These are phyloP conservation scores for Backusella luteola DNA, from an alignment of 192 early-diverging fungal genomes.

Conservation along the genomic window DNA sequence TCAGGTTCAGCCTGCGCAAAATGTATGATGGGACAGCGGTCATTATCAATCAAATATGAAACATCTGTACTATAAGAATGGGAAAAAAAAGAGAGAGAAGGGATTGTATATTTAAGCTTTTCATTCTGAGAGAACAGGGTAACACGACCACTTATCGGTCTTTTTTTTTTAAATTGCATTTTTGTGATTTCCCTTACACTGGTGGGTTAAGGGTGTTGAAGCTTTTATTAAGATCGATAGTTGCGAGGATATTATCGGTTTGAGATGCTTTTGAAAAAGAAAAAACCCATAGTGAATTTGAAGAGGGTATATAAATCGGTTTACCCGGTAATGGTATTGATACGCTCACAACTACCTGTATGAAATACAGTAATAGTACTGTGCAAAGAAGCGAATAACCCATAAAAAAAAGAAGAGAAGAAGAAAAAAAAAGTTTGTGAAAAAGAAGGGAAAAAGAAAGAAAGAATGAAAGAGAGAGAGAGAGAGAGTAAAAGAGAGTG, in stretches of 20 bases:
- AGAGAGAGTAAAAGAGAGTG: not conserved
- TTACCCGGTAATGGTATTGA: conserved; percentile 3
- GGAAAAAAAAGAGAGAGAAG: not conserved
- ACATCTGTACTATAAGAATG: not conserved
- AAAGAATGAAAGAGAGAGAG: not conserved
- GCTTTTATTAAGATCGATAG: conserved; percentile 5
- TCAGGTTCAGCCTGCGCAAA: not conserved
- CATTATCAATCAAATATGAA: not conserved
- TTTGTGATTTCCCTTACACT: not conserved
- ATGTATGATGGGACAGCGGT: not conserved
- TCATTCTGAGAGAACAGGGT: not conserved
- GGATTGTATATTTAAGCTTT: not conserved
- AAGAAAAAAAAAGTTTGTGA: not conserved
- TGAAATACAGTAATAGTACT: not conserved
- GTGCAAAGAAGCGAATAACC: not conserved
- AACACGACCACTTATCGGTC: not conserved
- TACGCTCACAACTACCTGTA: not conserved
- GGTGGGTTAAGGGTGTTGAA: conserved; percentile 4
- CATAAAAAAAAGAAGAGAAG: not conserved
- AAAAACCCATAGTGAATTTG: conserved; percentile 11
- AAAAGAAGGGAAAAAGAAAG: not conserved
- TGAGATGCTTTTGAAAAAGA: conserved; percentile 2
- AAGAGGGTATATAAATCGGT: conserved; percentile 1
- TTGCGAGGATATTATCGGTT: not conserved
- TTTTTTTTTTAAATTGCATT: not conserved